A percentile compares a stretch with the other conserved stretches of the same genome.
Evolutionary conservation across 495 filamentous ascomycete genomes (phyloP).

Genomic region (Hypoxylon intermedium): DNA sequence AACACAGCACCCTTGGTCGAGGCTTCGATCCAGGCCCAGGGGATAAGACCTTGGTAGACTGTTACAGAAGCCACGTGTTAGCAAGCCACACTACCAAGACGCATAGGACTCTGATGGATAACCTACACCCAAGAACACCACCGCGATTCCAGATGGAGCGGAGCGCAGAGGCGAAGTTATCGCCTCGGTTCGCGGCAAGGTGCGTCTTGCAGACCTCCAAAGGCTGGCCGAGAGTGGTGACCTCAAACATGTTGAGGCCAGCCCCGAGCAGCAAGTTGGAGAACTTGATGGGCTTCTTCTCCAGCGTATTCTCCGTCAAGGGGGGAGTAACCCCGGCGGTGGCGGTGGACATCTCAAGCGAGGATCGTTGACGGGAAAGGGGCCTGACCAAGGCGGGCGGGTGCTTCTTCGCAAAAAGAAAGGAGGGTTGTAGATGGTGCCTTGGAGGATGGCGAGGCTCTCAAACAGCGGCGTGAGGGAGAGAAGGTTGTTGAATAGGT

Average conservation of each 20-base stretch:
- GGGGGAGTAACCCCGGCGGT: constrained; percentile 61
- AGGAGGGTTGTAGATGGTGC: constrained; percentile 27
- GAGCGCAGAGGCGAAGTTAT: constrained; percentile 83
- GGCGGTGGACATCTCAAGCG: constrained; percentile 62
- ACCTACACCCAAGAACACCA: constrained; percentile 94
- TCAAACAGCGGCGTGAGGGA: constrained; percentile 19
- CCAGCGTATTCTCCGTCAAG: constrained; percentile 61
- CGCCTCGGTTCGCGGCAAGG: constrained; percentile 94
- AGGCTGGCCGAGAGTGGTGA: constrained; percentile 83
- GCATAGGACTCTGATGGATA: not conserved
- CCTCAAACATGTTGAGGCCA: constrained; percentile 97
- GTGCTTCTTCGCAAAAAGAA: constrained; percentile 75
- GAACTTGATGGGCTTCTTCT: constrained; percentile 99
- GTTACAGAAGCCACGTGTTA: constrained; percentile 25
- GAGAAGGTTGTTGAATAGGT: constrained; percentile 19
- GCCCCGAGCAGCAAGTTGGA: constrained; percentile 96
- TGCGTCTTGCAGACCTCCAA: constrained; percentile 99
- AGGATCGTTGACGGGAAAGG: constrained; percentile 61
- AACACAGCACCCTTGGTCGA: constrained; percentile 99
- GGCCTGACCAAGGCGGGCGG: constrained; percentile 93
- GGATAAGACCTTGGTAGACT: constrained; percentile 99
- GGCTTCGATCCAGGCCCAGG: constrained; percentile 99
- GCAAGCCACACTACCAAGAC: not conserved
- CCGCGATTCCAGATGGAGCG: constrained; percentile 90
- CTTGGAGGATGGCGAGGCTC: constrained; percentile 2